Percentiles rank a stretch among this genome's conserved stretches.
Conservation (phyloP, 371 early-diverging fungal genomes). For the Smittium culicis region DNA sequence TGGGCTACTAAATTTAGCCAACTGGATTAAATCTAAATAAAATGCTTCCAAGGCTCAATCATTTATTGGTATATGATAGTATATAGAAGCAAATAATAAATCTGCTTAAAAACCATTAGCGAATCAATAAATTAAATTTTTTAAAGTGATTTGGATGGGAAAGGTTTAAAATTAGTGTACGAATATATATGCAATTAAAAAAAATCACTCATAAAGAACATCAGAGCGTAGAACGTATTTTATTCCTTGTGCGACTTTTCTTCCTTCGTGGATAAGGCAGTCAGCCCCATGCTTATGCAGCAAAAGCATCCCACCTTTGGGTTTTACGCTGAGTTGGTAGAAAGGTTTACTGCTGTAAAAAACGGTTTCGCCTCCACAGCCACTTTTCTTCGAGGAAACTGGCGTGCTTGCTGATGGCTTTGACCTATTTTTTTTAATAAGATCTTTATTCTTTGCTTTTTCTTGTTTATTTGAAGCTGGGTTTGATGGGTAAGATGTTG, state of each 20-base stretch:
- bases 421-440: constrained; percentile 16
- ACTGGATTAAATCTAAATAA: no score
- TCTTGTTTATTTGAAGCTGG: no score
- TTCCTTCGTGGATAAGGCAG: constrained; percentile 60
- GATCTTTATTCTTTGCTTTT: no score
- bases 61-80: no score
- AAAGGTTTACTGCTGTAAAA: constrained; percentile 38
- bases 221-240: constrained; percentile 65
- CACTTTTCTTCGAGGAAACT: constrained; percentile 23
- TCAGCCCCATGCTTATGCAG: constrained; percentile 61
- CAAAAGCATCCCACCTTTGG: constrained; percentile 46
- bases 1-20: no score
- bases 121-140: no score
- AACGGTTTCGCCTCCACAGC: constrained; percentile 55
- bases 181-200: background rate
- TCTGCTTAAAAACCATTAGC: no score
- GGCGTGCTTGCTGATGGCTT: constrained; percentile 17
- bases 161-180: no score
- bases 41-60: no score
- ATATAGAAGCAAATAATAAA: no score
- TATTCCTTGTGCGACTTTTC: constrained; percentile 42
- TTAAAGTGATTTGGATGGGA: no score
- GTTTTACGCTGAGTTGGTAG: constrained; percentile 35
- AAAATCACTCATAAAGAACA: constrained; percentile 34
- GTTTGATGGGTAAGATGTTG: background rate